Conservation (phyloP, 2,329 filamentous ascomycete genomes). For the Cytospora paraplurivora region DNA sequence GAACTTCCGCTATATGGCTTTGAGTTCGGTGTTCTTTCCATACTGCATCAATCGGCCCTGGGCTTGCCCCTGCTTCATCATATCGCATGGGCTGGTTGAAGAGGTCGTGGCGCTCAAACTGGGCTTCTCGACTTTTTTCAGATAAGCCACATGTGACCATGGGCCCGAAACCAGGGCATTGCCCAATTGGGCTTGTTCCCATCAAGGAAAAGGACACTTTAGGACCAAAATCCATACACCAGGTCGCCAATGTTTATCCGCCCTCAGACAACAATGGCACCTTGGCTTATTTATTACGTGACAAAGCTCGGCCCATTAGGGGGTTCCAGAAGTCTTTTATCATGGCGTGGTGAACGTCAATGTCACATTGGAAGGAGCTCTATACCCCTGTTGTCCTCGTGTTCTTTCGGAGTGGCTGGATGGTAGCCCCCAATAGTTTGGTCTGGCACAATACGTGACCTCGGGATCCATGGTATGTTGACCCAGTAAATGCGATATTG, state of each 20-base stretch:
- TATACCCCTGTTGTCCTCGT: constrained; percentile 1
- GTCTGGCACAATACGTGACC: neutral
- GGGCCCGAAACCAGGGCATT: neutral
- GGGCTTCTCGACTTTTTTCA: too few species aligned
- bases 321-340: neutral
- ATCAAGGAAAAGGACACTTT: neutral
- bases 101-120: too few species aligned
- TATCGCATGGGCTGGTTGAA: too few species aligned
- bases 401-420: neutral
- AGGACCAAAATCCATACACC: neutral
- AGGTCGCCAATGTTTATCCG: neutral
- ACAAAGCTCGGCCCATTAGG: neutral
- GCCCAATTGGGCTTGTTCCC: neutral
- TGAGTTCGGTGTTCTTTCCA: too few species aligned
- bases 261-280: neutral
- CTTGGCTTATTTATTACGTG: neutral
- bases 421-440: neutral
- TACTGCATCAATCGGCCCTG: too few species aligned
- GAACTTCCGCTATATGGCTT: too few species aligned
- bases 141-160: neutral
- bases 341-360: neutral
- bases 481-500: too few species aligned
- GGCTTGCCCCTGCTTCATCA: too few species aligned
- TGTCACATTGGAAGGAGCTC: neutral
- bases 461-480: neutral